Percentiles rank a stretch among this genome's conserved stretches.
phyloP scores from a whole-genome alignment of 2,329 filamentous ascomycete genomes.

The Ophiognomonia clavigignenti-juglandacearum region DNA sequence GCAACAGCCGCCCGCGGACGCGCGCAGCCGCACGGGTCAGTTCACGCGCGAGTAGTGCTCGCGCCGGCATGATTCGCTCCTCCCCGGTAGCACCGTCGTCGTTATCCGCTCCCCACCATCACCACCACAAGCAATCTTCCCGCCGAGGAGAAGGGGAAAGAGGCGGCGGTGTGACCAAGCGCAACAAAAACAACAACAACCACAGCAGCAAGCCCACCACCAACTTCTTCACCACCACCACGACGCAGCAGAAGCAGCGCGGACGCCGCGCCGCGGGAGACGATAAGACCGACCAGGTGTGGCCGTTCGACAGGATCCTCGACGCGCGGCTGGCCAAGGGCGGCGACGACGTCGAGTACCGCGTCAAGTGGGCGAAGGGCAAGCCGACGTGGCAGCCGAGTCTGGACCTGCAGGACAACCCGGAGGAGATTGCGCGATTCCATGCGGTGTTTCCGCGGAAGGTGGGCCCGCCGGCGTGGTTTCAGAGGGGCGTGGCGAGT shows the following conservation, averaged over 20 bases:
- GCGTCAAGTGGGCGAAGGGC: background rate
- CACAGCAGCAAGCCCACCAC: no score
- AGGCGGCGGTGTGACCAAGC: no score
- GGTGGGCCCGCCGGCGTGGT: background rate
- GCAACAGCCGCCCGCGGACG: background rate
- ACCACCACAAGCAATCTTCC: no score
- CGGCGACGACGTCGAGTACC: background rate
- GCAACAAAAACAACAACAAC: no score
- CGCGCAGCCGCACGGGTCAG: no score
- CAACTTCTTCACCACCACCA: background rate
- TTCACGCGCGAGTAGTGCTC: background rate
- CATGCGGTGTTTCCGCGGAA: background rate
- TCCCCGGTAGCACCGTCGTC: no score
- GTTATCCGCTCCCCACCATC: no score
- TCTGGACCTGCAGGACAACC: background rate
- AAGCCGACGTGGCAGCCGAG: slow-evolving; percentile 1
- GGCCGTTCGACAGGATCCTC: background rate
- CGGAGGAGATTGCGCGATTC: background rate
- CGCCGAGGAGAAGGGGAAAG: no score
- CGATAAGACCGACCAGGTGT: background rate
- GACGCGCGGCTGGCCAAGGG: background rate
- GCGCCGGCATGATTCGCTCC: no score
- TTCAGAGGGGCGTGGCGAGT: background rate
- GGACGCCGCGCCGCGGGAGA: background rate
- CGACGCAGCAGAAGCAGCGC: background rate